Evolutionary conservation across 208 protist genomes (phyloP).

Genomic region (Polymyxa betae): DNA sequence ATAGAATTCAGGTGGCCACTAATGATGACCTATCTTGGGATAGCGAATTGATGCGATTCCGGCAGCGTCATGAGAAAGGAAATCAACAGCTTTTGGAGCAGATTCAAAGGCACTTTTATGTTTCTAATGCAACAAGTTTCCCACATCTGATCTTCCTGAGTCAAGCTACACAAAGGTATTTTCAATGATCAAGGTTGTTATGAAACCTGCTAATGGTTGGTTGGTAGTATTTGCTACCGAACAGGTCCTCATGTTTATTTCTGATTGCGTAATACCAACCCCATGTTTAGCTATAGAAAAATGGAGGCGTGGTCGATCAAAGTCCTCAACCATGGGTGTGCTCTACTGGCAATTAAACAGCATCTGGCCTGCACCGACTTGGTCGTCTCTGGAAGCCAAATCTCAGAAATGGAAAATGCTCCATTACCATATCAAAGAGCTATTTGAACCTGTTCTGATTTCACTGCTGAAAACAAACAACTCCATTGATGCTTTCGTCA

Average conservation of each 20-base stretch:
- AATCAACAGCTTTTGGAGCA: background rate
- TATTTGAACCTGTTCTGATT: background rate
- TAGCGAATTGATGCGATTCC: background rate
- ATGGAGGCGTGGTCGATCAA: constrained; percentile 64
- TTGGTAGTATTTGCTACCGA: constrained; percentile 49
- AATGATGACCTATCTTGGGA: background rate
- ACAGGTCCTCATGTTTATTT: background rate
- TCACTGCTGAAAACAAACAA: background rate
- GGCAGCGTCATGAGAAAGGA: background rate
- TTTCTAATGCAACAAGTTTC: background rate
- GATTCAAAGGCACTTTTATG: background rate
- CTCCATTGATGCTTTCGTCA: background rate
- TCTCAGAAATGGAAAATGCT: constrained; percentile 39
- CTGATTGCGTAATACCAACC: background rate
- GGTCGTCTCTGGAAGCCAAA: constrained; percentile 14
- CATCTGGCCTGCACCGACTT: constrained; percentile 67
- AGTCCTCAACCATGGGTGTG: constrained; percentile 72
- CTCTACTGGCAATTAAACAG: constrained; percentile 80
- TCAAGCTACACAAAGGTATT: constrained; percentile 35
- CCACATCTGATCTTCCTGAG: background rate
- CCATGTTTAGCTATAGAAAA: constrained; percentile 64
- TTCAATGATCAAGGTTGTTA: background rate
- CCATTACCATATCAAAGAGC: constrained; percentile 19
- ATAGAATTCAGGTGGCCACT: background rate
- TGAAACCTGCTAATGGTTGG: background rate